A percentile compares a stretch with the other conserved stretches of the same genome.
phyloP scores from a whole-genome alignment of 2,329 filamentous ascomycete species.

The Cladophialophora bantiana region DNA sequence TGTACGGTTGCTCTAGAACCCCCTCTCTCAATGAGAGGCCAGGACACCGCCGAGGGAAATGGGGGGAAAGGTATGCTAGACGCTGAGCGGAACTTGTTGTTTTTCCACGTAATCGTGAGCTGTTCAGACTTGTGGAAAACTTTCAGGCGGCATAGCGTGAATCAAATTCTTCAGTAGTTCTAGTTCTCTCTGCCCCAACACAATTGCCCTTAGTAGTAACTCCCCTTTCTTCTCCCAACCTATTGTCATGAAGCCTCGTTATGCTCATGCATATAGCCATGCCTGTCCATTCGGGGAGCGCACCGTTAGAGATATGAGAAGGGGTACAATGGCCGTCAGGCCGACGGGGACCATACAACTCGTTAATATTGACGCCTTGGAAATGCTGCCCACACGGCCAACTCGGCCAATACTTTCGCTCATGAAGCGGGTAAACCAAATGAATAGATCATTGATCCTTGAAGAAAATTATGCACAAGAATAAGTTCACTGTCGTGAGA shows the following conservation, averaged over 20 bases:
- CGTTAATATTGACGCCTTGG: conserved; percentile 67
- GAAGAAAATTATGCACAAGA: conserved; percentile 27
- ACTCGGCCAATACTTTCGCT: conserved; percentile 20
- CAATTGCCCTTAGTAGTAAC: neutral
- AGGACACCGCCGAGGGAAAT: too few relatives aligned
- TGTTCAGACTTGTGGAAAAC: too few relatives aligned
- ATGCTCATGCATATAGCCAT: neutral
- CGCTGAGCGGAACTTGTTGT: too few relatives aligned
- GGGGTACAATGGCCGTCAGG: conserved; percentile 41
- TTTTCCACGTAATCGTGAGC: too few relatives aligned
- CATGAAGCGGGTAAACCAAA: conserved; percentile 24
- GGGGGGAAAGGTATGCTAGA: too few relatives aligned
- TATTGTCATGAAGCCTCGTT: conserved; percentile 2
- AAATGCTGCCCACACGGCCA: conserved; percentile 61
- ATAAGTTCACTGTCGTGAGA: conserved; percentile 20
- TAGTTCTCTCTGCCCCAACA: neutral
- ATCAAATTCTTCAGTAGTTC: neutral
- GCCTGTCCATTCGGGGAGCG: neutral
- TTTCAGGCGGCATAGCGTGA: neutral
- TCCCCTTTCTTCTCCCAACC: neutral
- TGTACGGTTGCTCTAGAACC: too few relatives aligned
- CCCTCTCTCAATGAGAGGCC: too few relatives aligned
- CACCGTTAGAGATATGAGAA: conserved; percentile 5
- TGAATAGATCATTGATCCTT: conserved; percentile 20
- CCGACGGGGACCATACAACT: conserved; percentile 52